Conservation (phyloP, 129 eudicot species). For the Artemisia tridentata region DNA sequence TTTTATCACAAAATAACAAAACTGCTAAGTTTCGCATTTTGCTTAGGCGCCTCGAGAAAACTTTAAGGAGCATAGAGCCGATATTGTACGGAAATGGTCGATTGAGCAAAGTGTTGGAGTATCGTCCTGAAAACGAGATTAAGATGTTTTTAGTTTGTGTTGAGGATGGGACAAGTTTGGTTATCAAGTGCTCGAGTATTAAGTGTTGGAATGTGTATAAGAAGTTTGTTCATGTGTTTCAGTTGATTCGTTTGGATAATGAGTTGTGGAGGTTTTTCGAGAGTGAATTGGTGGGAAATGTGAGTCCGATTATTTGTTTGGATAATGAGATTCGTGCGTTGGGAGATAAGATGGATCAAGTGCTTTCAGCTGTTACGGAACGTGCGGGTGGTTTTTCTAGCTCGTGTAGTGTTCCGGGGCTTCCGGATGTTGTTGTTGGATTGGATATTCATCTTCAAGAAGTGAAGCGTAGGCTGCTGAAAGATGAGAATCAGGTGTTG, state of each 20-base stretch:
- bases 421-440: slow-evolving; percentile 33
- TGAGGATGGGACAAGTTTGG: slow-evolving; percentile 15
- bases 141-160: slow-evolving; percentile 6
- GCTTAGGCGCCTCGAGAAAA: slow-evolving; percentile 24
- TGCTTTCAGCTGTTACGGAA: slow-evolving; percentile 19
- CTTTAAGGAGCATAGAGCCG: slow-evolving; percentile 14
- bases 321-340: slow-evolving; percentile 5
- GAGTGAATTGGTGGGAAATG: slow-evolving; percentile 5
- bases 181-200: slow-evolving; percentile 24
- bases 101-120: slow-evolving; percentile 16
- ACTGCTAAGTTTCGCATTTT: slow-evolving; percentile 20
- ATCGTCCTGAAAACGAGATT: slow-evolving; percentile 23
- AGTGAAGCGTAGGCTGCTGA: slow-evolving; percentile 32
- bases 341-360: slow-evolving; percentile 22
- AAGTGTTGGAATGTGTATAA: slow-evolving; percentile 31
- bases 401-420: slow-evolving; percentile 29
- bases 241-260: slow-evolving; percentile 19
- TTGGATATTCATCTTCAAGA: slow-evolving; percentile 34
- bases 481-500: slow-evolving; percentile 23
- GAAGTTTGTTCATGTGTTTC: slow-evolving; percentile 18
- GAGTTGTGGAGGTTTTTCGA: slow-evolving; percentile 20
- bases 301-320: slow-evolving; percentile 10
- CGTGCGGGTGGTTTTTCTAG: slow-evolving; percentile 26
- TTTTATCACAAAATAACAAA: slow-evolving; percentile 5
- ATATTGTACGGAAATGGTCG: slow-evolving; percentile 1